Percentiles rank a stretch among this genome's conserved stretches.
These are phyloP conservation scores for Phoenix dactylifera DNA, from an alignment of 176 grass and related monocot species.

Conservation along the genomic window DNA sequence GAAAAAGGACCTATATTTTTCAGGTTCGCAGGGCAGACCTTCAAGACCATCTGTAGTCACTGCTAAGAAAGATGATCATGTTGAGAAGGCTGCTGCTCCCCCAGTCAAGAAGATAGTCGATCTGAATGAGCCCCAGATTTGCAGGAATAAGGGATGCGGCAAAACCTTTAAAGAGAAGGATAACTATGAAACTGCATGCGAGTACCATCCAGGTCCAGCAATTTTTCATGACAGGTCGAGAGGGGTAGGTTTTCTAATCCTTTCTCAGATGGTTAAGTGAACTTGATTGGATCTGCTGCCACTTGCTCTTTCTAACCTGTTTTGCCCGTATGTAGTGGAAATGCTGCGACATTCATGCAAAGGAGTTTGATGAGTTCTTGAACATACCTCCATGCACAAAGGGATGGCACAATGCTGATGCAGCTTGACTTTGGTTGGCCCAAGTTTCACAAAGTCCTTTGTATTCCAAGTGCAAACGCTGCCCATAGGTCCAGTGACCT, in stretches of 20 bases:
- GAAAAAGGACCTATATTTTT: background rate
- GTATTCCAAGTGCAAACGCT: no score
- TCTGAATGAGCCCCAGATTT: background rate
- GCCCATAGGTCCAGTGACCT: no score
- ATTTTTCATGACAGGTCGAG: constrained; percentile 80
- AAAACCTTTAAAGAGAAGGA: background rate
- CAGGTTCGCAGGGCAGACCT: background rate
- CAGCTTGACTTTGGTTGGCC: constrained; percentile 26
- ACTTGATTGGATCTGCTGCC: no score
- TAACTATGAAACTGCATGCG: background rate
- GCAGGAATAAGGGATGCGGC: background rate
- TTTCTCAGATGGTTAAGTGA: background rate
- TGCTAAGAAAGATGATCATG: background rate
- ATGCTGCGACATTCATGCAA: constrained; percentile 88
- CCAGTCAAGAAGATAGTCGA: constrained; percentile 20
- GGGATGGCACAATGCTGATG: constrained; percentile 90
- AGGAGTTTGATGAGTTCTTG: constrained; percentile 97
- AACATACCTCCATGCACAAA: constrained; percentile 86
- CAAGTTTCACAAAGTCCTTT: background rate
- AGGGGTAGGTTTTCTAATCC: background rate
- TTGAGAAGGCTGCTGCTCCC: constrained; percentile 18
- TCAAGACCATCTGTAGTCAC: background rate
- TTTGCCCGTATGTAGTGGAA: constrained; percentile 57
- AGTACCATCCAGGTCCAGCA: background rate
- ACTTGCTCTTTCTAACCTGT: background rate